A percentile compares a stretch with the other conserved stretches of the same genome.
Conservation (phyloP, 495 filamentous ascomycete species). For the Penicillium roqueforti region DNA sequence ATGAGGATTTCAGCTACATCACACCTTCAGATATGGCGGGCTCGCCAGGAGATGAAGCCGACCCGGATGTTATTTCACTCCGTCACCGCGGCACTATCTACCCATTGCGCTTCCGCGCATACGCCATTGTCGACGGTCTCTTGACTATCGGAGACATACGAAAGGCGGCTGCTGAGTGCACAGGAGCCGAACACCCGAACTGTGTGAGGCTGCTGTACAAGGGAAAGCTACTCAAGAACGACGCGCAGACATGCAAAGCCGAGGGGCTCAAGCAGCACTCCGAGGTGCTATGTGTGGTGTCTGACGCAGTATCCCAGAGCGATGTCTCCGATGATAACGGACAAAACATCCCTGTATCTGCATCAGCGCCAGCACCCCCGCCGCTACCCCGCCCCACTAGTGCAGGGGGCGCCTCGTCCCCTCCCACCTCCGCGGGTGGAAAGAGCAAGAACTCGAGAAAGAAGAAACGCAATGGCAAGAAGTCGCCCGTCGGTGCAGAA, state of each 20-base stretch:
- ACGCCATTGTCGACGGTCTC: constrained; percentile 73
- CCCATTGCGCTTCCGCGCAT: constrained; percentile 73
- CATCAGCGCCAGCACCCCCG: constrained; percentile 2
- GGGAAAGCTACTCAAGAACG: constrained; percentile 69
- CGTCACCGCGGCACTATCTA: constrained; percentile 68
- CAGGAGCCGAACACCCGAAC: constrained; percentile 56
- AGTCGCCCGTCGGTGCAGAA: constrained; percentile 16
- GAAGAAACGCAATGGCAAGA: constrained; percentile 41
- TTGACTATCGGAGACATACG: constrained; percentile 65
- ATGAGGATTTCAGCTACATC: constrained; percentile 79
- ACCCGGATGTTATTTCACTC: constrained; percentile 75
- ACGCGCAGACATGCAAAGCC: constrained; percentile 57
- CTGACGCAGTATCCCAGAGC: constrained; percentile 48
- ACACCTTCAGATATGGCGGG: constrained; percentile 62
- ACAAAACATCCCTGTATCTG: background rate
- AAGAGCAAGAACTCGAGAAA: constrained; percentile 42
- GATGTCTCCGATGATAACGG: constrained; percentile 45
- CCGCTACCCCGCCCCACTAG: constrained; percentile 7
- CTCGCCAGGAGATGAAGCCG: constrained; percentile 36
- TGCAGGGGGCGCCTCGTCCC: constrained; percentile 30
- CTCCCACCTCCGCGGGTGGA: constrained; percentile 15
- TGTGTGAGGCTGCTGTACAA: constrained; percentile 77
- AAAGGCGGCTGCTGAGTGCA: constrained; percentile 57
- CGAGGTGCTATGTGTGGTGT: constrained; percentile 65
- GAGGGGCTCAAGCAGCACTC: constrained; percentile 78